Base-by-base conservation (phyloP, 2,329 filamentous ascomycete genomes). In the Exophiala spinifera region DNA sequence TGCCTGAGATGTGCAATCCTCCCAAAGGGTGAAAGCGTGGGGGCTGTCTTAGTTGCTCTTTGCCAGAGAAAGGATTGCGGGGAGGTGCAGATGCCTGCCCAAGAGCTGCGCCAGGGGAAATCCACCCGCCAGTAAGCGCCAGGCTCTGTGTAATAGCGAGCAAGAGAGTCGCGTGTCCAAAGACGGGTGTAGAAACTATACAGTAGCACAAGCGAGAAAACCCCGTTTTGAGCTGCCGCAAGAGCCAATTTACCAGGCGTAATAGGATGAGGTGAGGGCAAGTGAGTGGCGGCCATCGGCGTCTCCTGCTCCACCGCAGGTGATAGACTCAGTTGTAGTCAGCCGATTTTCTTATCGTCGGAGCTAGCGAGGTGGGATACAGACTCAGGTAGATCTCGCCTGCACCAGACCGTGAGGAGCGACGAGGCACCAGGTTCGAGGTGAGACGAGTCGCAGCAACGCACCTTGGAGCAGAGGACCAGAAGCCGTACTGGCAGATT, bases 151-250 rank as follows among this genome's bases (percentile, higher is more conserved):
- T 55, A 44, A 58, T 47, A 49, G 23, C 44, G 31, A 40, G 40
- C 34, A 52, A 23, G 49, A 55, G 44, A 46, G 55, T 58, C 55
- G 55, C 55, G 55, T 55, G 55, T 49, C 42, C 49, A 49, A 53
- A 49, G 19, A 47, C 53, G 37, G 49, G 20, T 42, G 23, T 39
- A 40, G 43, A 49, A 47, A 50, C 21, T 3, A 25, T 25, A 20
- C 17, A 39, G 36, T 40, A 37, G 17, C n/a, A 47, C 17, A 25
- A 25, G 17, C 21, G 48, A 36, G 11, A n/a, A 42, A 40, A 49
- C 6, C 7, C 19, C 36, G n/a, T 20, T n/a, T 3, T 19, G 15
- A 14, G 28, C 17, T 19, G 19, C 14, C 15, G 14, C 31, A 20
- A 3, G 33, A 31, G 17, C 33, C n/a, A 21, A 47, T 34, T 47